Evolutionary conservation across 352 stramenopile genomes (phyloP), one percentile per base, ranked within the genome.

Genomic region (Globisporangium lucens): DNA sequence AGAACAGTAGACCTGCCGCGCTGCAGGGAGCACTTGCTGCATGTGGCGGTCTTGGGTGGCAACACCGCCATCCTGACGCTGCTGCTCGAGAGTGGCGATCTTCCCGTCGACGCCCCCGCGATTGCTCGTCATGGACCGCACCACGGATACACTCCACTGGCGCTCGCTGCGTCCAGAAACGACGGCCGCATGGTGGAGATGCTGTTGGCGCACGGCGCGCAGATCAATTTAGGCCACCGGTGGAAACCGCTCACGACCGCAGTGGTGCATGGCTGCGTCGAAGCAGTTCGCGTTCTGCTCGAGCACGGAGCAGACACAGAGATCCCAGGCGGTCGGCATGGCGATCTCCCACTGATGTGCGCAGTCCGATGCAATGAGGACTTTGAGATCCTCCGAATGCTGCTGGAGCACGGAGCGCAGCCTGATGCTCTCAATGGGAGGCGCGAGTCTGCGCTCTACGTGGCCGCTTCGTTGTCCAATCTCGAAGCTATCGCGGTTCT

Each of bases 361-460:
- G 53, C 29, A 27, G 17, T 60, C 6, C 15, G 53, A 6, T 60
- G 29, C 29, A 43, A 43, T 20, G 29, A 60, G 29, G 53, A 43
- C n/a, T 17, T 7, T 4, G 29, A 41, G 53, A 43, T 60, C 29
- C 15, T 60, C 15, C 29, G 53, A 9, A 10, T 56, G 27, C 38
- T 64, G 38, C 58, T 64, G n/a, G 38, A 51, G 9, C 38, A 63
- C 29, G 38, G 58, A 10, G 58, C 46, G 10, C 38, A 55, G 36
- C 1, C 36, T 43, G 36, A 43, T 12, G 36, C 36, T 10, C 38
- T 13, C 41, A 4, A 56, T 1, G 38, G 20, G 13, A 53, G 17
- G 4, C 24, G 38, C 13, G 24, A 55, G 38, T 27, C 27, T 10
- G 58, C 38, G 15, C 38, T 63, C 4, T 36, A 43, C 24, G 5